phyloP scores from a whole-genome alignment of 768 basidiomycete genomes.

The Termitomyces sp. region DNA sequence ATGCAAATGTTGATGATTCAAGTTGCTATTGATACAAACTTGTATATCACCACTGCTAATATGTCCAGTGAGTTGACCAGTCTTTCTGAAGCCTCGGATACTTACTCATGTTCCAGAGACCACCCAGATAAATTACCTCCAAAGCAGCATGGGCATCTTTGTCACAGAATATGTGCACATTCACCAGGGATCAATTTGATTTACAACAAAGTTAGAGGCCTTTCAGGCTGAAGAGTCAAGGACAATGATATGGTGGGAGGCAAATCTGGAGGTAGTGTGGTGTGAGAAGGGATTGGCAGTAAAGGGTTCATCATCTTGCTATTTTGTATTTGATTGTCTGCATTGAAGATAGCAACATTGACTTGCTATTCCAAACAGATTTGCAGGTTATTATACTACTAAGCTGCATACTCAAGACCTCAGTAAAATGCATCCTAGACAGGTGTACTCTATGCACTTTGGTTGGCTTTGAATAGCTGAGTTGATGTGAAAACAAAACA shows the following conservation, averaged over 20 bases:
- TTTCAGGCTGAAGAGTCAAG: neutral
- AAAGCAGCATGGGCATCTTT: conserved; percentile 20
- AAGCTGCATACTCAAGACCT: neutral
- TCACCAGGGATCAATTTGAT: neutral
- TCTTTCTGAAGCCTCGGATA: neutral
- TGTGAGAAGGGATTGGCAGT: too few relatives aligned
- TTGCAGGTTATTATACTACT: neutral
- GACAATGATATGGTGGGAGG: neutral
- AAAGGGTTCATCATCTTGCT: conserved; percentile 4
- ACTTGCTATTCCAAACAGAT: neutral
- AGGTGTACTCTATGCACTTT: neutral
- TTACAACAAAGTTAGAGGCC: too few relatives aligned
- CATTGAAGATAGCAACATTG: neutral
- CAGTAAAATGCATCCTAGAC: conserved; percentile 1
- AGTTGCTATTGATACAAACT: too few relatives aligned
- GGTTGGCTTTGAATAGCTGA: neutral
- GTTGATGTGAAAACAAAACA: neutral
- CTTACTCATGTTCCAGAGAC: conserved; percentile 4
- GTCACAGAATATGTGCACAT: conserved; percentile 17
- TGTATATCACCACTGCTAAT: neutral
- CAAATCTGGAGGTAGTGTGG: neutral
- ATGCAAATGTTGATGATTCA: too few relatives aligned
- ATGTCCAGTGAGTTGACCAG: neutral
- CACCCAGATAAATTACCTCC: conserved; percentile 21
- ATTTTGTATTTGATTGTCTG: conserved; percentile 1